Evolutionary conservation across 176 grass and related monocot species (phyloP), one percentile per base, ranked within the genome.

Genomic region (Echinochloa phyllopogon): DNA sequence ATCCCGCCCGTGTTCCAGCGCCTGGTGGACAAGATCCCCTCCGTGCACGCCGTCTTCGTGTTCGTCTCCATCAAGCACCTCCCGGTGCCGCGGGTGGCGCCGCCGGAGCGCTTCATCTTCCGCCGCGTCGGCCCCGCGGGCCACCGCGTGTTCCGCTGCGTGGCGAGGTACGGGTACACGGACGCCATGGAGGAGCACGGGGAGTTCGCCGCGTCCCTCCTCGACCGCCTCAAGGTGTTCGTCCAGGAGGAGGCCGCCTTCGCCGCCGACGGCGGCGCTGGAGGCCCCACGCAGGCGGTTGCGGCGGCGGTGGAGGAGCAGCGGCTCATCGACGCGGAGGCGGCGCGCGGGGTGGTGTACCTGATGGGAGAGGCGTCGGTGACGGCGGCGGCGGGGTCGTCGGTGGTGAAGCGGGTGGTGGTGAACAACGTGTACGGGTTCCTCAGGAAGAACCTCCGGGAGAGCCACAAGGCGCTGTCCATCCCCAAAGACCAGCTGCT

Each of bases 61-160:
- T 83, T 91, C 83, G 73, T 94, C 4, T 94, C 92, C 51, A 47
- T 94, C 51, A 92, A 92, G 45, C 69, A 83, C 77, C 80, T 92
- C 38, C 89, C 92, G 14, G 48, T 92, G 21, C 87, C 86, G 55
- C 83, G 57, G 1, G 87, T 92, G 9, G 61, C 50, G 20, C 20
- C 50, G 14, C 13, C 76, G 10, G 93, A 94, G 76, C 79, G 90
- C 14, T 90, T 92, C 82, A 63, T 94, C 69, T 92, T 92, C 52
- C 85, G 85, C 23, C 93, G 80, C 13, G 39, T 87, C 6, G 90
- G 65, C n/a, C 60, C 72, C 1, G 77, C 16, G 2, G 5, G 4
- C 11, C 29, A 84, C 52, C 83, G 72, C 43, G 27, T 90, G 72
- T 94, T 91, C 72, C 89, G 89, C 0, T 94, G 92, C 41, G 80